Evolutionary conservation across 495 filamentous ascomycete genomes (phyloP), one percentile per base, ranked within the genome.

Genomic region (Bryoglossum gracile): DNA sequence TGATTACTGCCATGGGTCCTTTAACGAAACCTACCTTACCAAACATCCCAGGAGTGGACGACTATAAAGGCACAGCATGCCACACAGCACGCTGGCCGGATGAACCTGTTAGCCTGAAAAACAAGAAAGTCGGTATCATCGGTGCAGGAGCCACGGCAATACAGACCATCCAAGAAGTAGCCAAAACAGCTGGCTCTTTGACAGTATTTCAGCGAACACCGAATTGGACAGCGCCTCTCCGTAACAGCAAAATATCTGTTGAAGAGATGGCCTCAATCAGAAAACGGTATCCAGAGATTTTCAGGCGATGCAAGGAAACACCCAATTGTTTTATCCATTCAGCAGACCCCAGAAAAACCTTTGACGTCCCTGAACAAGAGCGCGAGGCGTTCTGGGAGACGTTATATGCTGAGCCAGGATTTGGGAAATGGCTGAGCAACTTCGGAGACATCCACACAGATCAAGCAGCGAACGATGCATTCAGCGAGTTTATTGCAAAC

Each of bases 81-180:
- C 77, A 80, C 51, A 68, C 70, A 1, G 69, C 75, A 22, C 72
- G 73, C 62, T 81, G 76, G 77, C 77, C 77, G 10, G 43, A 70
- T 67, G 51, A 59, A 65, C 56, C 52, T 47, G 46, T 65, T 64
- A 42, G 70, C 67, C 26, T 77, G 66, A 58, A 65, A 19, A 62
- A 68, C 22, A 80, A 79, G 59, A 70, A 69, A 35, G 60, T 82
- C 8, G 75, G 72, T 11, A 70, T 82, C 26, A 71, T 82, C 42
- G 78, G 78, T 14, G 73, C 67, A 23, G 78, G 78, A 13, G 65
- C 74, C 2, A 78, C 75, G 0, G 78, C 14, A 8, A 62, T 81
- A 18, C 78, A 78, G 24, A 65, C 77, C 19, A 62, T 60, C 13
- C 66, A 66, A 48, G 60, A 63, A 56, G 55, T 50, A 2, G 73